Evolutionary conservation across 805 yeast species (phyloP).

Genomic region (Spathaspora boniae): DNA sequence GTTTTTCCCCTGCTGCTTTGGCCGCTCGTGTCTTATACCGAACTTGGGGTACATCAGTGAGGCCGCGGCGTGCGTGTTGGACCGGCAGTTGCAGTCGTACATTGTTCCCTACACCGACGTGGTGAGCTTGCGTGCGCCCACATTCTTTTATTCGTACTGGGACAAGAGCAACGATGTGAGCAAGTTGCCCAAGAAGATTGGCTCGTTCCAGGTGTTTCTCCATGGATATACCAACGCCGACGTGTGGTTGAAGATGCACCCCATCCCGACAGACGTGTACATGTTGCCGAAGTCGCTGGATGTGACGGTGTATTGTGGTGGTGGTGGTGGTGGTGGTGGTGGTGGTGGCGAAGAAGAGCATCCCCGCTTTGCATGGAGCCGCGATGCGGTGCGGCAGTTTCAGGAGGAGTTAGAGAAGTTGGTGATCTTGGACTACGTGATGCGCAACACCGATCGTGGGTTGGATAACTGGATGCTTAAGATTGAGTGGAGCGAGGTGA

Average conservation of each 20-base stretch:
- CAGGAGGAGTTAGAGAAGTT: slow-evolving; percentile 63
- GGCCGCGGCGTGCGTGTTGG: slow-evolving; percentile 67
- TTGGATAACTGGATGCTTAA: slow-evolving; percentile 77
- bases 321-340: slow-evolving; percentile 6
- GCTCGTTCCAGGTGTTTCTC: slow-evolving; percentile 65
- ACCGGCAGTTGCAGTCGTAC: slow-evolving; percentile 52
- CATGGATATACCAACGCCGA: slow-evolving; percentile 59
- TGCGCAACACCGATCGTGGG: slow-evolving; percentile 74
- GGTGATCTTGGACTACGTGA: slow-evolving; percentile 66
- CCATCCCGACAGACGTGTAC: slow-evolving; percentile 43
- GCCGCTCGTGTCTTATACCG: slow-evolving; percentile 68
- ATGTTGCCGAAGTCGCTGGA: slow-evolving; percentile 19
- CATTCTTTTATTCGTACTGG: slow-evolving; percentile 53
- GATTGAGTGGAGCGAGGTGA: slow-evolving; percentile 38
- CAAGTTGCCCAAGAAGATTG: slow-evolving; percentile 48
- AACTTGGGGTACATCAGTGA: slow-evolving; percentile 71
- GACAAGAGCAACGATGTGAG: slow-evolving; percentile 23
- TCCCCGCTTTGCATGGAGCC: slow-evolving; percentile 51
- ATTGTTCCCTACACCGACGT: slow-evolving; percentile 68
- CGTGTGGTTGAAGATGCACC: slow-evolving; percentile 51
- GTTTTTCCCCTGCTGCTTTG: slow-evolving; percentile 74
- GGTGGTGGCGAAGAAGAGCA: slow-evolving; percentile 9
- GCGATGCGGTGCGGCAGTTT: slow-evolving; percentile 45
- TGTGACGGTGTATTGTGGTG: slow-evolving; percentile 14
- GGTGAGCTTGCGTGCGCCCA: slow-evolving; percentile 44